Evolutionary conservation across 2,329 filamentous ascomycete species (phyloP), one percentile per base, ranked within the genome.

Genomic region (Alternaria triticina): DNA sequence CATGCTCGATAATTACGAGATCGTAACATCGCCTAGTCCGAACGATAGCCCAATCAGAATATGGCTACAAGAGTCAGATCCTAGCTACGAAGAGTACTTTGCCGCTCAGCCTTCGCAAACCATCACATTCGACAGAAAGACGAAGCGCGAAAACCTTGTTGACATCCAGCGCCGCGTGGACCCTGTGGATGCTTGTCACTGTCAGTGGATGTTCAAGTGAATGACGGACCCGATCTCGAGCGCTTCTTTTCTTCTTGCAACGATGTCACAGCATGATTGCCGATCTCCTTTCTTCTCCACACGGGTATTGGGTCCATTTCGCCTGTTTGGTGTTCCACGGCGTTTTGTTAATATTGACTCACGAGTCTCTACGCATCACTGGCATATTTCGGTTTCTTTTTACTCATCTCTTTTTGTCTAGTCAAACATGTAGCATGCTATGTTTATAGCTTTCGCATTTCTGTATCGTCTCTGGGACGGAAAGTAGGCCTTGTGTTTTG

Each of bases 1-100:
- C 65, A 82, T 91, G 12, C 79, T 88, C 58, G 77, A 85, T 51
- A 81, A 88, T 66, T 85, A 85, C 28, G 70, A 76, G 9, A 74
- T 86, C 33, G 77, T 81, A 28, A 74, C 77, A 36, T 77, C 77
- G 25, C 63, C 68, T 1, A 75, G 79, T 57, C 64, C 62, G 20
- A 74, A 78, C 46, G 78, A 77, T 27, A 68, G 78, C 6, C 75
- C 76, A 4, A 77, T 83, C 49, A 75, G 73, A 15, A 70, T 84
- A 20, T 64, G 71, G 59, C 70, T 85, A 11, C 73, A 81, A 61
- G 83, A 84, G 69, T 59, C 70, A 3, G 79, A 83, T 65, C 82
- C 83, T 8, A 71, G 30, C 12, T 70, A 74, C 11, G 65, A 72
- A 13, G 73, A 79, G 12, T 79, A 76, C 46, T 63, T 64, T 27